Conservation (phyloP, 2,329 filamentous ascomycete species). For the Alternaria viburni region DNA sequence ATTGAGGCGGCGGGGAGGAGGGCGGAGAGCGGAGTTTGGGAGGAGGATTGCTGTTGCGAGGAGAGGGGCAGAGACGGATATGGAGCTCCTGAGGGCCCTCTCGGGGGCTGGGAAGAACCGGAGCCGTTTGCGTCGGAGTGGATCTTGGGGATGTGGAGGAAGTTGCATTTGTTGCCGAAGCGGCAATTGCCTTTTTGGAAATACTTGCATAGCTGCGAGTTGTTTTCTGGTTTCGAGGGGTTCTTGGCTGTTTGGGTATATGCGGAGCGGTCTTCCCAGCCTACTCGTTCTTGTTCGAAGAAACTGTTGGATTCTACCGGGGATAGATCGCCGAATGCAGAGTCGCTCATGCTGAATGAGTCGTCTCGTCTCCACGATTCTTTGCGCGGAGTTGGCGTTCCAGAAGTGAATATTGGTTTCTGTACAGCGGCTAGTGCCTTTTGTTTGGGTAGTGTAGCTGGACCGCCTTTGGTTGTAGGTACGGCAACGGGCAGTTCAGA, state of each 20-base stretch:
- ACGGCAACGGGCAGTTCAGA: conserved; percentile 18
- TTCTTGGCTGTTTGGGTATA: background rate
- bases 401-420: background rate
- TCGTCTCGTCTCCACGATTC: conserved; percentile 15
- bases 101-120: background rate
- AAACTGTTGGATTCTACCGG: conserved; percentile 8
- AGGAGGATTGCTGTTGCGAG: background rate
- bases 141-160: conserved; percentile 18
- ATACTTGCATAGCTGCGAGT: conserved; percentile 23
- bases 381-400: conserved; percentile 4
- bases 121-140: background rate
- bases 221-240: background rate
- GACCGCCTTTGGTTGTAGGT: conserved; percentile 8
- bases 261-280: conserved; percentile 6
- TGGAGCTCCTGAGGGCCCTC: background rate
- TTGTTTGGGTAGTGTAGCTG: conserved; percentile 1
- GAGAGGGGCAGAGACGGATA: background rate
- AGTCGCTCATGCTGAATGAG: conserved; percentile 5
- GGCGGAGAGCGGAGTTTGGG: conserved; percentile 21
- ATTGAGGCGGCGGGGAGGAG: conserved; percentile 20
- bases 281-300: conserved; percentile 6
- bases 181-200: conserved; percentile 36
- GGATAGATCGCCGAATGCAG: conserved; percentile 2
- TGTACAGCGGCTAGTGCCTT: conserved; percentile 1
- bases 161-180: conserved; percentile 30